Evolutionary conservation across 306 rosid genomes (phyloP).

Genomic region (Gynostemma pentaphyllum): DNA sequence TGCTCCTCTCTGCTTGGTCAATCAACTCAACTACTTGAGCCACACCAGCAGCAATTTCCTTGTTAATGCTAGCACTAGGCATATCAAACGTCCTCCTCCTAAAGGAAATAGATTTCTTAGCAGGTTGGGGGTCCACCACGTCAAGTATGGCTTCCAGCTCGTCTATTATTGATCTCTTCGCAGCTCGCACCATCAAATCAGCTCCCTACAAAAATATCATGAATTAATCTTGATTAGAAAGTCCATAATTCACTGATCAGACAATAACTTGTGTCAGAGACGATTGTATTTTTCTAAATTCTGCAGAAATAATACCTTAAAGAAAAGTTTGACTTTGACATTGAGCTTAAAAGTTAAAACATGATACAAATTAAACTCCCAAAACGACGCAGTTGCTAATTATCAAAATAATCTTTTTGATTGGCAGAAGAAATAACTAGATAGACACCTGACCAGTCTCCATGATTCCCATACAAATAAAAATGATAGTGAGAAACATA

Average conservation of each 20-base stretch:
- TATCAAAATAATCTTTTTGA: neutral
- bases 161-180: constrained; percentile 71
- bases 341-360: neutral
- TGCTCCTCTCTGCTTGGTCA: constrained; percentile 43
- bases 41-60: constrained; percentile 84
- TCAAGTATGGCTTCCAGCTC: constrained; percentile 95
- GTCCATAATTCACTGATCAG: neutral
- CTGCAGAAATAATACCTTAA: neutral
- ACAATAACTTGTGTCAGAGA: neutral
- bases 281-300: neutral
- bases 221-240: too few relatives aligned
- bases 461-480: too few relatives aligned
- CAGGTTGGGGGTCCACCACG: constrained; percentile 77
- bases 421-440: neutral
- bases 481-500: too few relatives aligned
- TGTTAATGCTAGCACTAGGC: constrained; percentile 60
- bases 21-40: constrained; percentile 74
- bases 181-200: constrained; percentile 58
- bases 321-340: neutral
- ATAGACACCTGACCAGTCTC: neutral
- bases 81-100: constrained; percentile 74
- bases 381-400: neutral
- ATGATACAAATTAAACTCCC: neutral
- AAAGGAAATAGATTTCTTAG: constrained; percentile 50
- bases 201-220: constrained; percentile 35